Conservation (phyloP, 768 basidiomycete genomes). For the Boletus pseudo-olivaceus region DNA sequence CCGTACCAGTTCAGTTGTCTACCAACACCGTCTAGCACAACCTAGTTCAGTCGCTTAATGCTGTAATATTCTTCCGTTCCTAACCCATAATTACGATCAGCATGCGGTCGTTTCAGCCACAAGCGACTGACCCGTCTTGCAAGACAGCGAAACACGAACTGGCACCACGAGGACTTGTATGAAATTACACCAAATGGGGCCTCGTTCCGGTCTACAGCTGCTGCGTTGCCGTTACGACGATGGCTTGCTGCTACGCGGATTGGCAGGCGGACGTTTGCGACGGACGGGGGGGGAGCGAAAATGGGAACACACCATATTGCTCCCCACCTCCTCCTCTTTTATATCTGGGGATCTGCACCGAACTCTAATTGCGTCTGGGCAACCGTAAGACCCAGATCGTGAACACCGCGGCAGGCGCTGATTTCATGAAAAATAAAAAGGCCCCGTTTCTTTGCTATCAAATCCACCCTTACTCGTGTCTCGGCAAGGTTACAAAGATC, state of each 20-base stretch:
- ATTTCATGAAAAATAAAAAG: slow-evolving; percentile 29
- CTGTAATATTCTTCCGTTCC: slow-evolving; percentile 6
- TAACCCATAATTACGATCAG: slow-evolving; percentile 17
- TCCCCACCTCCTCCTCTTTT: slow-evolving; percentile 21
- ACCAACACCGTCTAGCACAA: background rate
- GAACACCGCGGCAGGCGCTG: slow-evolving; percentile 30
- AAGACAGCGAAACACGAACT: slow-evolving; percentile 7
- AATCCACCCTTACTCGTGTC: slow-evolving; percentile 23
- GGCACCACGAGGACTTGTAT: background rate
- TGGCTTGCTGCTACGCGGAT: slow-evolving; percentile 10
- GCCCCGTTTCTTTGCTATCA: slow-evolving; percentile 30
- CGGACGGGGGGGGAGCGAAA: background rate
- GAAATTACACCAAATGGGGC: background rate
- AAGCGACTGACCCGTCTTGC: slow-evolving; percentile 18
- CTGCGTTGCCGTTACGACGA: slow-evolving; percentile 12
- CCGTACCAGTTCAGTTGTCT: slow-evolving; percentile 27
- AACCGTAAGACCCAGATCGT: slow-evolving; percentile 18
- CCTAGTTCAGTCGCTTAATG: background rate
- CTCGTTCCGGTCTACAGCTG: background rate
- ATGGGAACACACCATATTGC: slow-evolving; percentile 14
- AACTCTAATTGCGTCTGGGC: slow-evolving; percentile 30
- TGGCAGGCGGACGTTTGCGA: background rate
- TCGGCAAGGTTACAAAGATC: slow-evolving; percentile 27
- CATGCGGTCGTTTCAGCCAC: slow-evolving; percentile 9
- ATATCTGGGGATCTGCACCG: slow-evolving; percentile 26